phyloP scores from a whole-genome alignment of 2,329 filamentous ascomycete genomes.

The Akanthomyces dipterigenus region DNA sequence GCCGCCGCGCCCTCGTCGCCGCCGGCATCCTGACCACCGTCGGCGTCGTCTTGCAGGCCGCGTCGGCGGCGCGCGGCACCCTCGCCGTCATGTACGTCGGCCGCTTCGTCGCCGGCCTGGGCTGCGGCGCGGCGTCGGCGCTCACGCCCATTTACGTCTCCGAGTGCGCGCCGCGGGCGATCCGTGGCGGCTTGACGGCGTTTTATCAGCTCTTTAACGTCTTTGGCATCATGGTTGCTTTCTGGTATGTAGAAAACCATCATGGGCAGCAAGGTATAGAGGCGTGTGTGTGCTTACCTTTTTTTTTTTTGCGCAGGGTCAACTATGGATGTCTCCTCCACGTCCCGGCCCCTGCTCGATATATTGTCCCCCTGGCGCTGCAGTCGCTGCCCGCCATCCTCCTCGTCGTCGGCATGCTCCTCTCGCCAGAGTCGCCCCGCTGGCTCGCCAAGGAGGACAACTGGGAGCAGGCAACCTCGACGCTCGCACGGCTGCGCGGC shows the following conservation, averaged over 20 bases:
- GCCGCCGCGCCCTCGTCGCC: conserved; percentile 47
- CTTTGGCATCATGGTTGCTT: conserved; percentile 35
- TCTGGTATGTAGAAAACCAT: conserved; percentile 29
- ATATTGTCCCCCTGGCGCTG: conserved; percentile 56
- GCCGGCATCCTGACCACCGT: conserved; percentile 51
- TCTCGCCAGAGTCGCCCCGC: conserved; percentile 55
- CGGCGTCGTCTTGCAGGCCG: conserved; percentile 59
- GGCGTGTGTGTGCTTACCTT: too few species aligned
- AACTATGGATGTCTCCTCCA: conserved; percentile 47
- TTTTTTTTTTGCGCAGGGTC: conserved; percentile 45
- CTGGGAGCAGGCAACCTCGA: conserved; percentile 54
- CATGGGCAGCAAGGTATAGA: too few species aligned
- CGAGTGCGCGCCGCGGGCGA: conserved; percentile 43
- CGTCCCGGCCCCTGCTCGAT: conserved; percentile 41
- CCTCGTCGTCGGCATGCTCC: conserved; percentile 52
- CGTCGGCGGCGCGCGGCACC: conserved; percentile 45
- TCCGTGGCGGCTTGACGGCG: conserved; percentile 42
- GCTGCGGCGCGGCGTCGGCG: conserved; percentile 43
- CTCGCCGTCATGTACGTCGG: conserved; percentile 60
- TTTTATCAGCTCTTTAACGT: conserved; percentile 46
- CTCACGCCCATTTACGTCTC: conserved; percentile 39
- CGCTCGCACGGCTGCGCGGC: conserved; percentile 45
- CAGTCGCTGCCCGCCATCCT: conserved; percentile 58
- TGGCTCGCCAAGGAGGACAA: conserved; percentile 62
- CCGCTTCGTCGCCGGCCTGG: conserved; percentile 45